These are phyloP conservation scores for Chytriomyces sp. DNA, from an alignment of 192 early-diverging fungal species.

Conservation along the genomic window DNA sequence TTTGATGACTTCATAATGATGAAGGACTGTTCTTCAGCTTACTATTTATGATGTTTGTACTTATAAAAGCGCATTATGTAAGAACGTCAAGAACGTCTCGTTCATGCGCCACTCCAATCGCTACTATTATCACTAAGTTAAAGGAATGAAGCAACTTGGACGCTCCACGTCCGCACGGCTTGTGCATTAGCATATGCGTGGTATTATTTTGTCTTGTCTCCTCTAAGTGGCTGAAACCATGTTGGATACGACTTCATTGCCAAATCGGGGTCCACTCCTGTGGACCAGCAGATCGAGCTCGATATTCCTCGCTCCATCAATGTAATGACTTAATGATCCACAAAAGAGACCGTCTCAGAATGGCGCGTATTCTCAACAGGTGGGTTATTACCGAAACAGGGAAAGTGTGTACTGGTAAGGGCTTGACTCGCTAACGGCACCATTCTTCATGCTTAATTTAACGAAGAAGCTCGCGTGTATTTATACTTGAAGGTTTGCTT, in stretches of 20 bases:
- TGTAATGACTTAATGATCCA: constrained; percentile 39
- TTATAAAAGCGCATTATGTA: too few relatives aligned
- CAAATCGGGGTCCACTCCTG: background rate
- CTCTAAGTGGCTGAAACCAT: background rate
- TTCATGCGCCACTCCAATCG: too few relatives aligned
- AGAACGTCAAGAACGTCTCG: too few relatives aligned
- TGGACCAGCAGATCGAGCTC: constrained; percentile 22
- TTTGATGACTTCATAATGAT: too few relatives aligned
- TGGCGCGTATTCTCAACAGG: constrained; percentile 35
- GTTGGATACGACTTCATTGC: background rate
- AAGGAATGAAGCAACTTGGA: too few relatives aligned
- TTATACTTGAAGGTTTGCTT: constrained; percentile 65
- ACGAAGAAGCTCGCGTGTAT: constrained; percentile 74
- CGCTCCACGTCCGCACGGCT: too few relatives aligned
- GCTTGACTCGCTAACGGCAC: constrained; percentile 73
- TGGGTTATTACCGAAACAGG: constrained; percentile 43
- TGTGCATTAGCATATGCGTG: too few relatives aligned
- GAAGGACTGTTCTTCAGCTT: too few relatives aligned
- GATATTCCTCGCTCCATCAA: constrained; percentile 44
- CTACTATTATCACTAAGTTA: too few relatives aligned
- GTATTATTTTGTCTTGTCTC: constrained; percentile 4
- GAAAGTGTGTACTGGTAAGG: constrained; percentile 83
- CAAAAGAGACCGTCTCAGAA: constrained; percentile 32
- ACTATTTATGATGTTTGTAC: too few relatives aligned
- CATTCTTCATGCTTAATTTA: constrained; percentile 73